Conservation (phyloP, 1,284 basidiomycete species). For the Phellinidium pouzarii region DNA sequence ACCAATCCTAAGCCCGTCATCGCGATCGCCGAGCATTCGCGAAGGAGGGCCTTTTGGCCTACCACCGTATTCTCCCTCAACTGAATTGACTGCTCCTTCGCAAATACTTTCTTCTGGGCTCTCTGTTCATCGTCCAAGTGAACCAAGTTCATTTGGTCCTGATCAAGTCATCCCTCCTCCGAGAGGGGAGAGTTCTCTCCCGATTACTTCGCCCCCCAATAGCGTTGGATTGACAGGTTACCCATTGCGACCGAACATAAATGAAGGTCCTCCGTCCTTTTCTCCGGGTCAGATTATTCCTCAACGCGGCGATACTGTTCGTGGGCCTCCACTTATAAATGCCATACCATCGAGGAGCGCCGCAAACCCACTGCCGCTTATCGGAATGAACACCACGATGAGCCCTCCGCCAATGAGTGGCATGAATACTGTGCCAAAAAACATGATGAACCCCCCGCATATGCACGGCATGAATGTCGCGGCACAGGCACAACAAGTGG, state of each 20-base stretch:
- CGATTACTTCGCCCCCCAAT: slow-evolving; percentile 14
- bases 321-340: slow-evolving; percentile 22
- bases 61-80: slow-evolving; percentile 12
- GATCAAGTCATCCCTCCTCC: slow-evolving; percentile 26
- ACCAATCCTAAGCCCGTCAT: background rate
- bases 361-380: too few species aligned
- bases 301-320: slow-evolving; percentile 37
- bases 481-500: slow-evolving; percentile 4
- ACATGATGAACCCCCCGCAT: slow-evolving; percentile 12
- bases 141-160: slow-evolving; percentile 15
- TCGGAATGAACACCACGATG: too few species aligned
- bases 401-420: background rate
- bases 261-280: slow-evolving; percentile 10
- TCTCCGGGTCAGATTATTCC: slow-evolving; percentile 34
- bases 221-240: slow-evolving; percentile 4
- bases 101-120: slow-evolving; percentile 4
- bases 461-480: slow-evolving; percentile 5
- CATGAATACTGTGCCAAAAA: slow-evolving; percentile 4
- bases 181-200: slow-evolving; percentile 16
- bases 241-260: slow-evolving; percentile 3
- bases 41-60: slow-evolving; percentile 9
- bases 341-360: too few species aligned
- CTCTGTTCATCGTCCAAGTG: too few species aligned
- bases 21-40: background rate
- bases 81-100: slow-evolving; percentile 1